phyloP scores from a whole-genome alignment of 768 basidiomycete species.

The Astraeus odoratus region DNA sequence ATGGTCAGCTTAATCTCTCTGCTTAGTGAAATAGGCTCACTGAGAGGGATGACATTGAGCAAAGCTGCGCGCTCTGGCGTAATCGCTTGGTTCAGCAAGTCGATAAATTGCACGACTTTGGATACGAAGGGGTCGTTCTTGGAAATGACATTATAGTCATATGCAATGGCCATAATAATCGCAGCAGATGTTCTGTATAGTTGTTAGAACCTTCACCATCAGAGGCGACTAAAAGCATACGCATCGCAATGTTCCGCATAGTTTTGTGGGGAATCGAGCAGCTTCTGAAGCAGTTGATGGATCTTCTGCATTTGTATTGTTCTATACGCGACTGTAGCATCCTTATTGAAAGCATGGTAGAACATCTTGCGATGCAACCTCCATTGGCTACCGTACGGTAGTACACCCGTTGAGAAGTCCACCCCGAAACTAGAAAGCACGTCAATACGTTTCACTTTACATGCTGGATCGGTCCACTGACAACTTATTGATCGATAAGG shows the following conservation, averaged over 20 bases:
- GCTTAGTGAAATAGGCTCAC: conserved; percentile 9
- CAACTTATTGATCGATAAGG: conserved; percentile 15
- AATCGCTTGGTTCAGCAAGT: conserved; percentile 9
- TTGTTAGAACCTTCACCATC: neutral
- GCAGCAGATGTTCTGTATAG: conserved; percentile 15
- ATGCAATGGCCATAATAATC: conserved; percentile 18
- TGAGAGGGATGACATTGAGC: conserved; percentile 17
- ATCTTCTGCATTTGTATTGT: conserved; percentile 13
- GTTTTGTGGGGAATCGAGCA: conserved; percentile 15
- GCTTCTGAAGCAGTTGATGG: conserved; percentile 16
- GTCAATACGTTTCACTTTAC: neutral
- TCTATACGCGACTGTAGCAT: conserved; percentile 7
- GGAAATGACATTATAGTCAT: conserved; percentile 20
- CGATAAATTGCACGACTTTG: conserved; percentile 7
- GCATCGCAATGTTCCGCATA: conserved; percentile 11
- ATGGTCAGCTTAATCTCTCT: neutral
- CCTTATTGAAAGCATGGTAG: conserved; percentile 15
- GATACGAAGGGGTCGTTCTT: conserved; percentile 22
- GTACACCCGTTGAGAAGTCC: conserved; percentile 22
- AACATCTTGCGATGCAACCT: conserved; percentile 24
- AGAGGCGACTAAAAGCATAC: conserved; percentile 15
- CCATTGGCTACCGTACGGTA: conserved; percentile 27
- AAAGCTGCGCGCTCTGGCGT: conserved; percentile 19
- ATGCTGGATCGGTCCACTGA: neutral
- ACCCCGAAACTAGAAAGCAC: conserved; percentile 19